Evolutionary conservation across 2,329 filamentous ascomycete genomes (phyloP).

Genomic region (Penicillium sp.): DNA sequence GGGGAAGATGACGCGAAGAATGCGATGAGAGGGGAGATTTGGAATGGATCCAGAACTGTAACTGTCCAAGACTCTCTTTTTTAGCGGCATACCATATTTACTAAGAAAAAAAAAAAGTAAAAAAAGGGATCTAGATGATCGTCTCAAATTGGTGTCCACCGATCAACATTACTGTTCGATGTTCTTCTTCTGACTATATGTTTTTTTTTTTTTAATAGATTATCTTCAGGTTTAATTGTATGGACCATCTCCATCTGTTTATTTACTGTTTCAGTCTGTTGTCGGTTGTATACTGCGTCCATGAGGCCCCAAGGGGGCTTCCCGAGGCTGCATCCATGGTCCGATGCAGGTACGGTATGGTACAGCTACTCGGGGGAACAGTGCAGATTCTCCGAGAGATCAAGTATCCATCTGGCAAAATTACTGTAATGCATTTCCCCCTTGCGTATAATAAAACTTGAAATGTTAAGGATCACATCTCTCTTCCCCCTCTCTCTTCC

Average conservation of each 20-base stretch:
- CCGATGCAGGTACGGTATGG: neutral
- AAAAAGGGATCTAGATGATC: conserved; percentile 18
- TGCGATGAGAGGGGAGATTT: conserved; percentile 7
- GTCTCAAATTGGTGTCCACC: conserved; percentile 14
- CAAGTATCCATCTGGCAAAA: neutral
- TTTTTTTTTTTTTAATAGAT: neutral
- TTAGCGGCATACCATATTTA: conserved; percentile 10
- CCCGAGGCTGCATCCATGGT: conserved; percentile 3
- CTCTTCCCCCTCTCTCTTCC: neutral
- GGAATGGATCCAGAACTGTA: conserved; percentile 7
- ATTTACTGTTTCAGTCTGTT: neutral
- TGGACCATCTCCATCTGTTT: neutral
- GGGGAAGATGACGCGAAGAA: conserved; percentile 10
- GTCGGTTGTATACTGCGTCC: neutral
- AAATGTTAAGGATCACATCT: neutral
- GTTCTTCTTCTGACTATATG: neutral
- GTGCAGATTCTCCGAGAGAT: too few species aligned
- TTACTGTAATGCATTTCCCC: neutral
- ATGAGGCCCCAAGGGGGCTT: neutral
- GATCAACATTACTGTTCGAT: conserved; percentile 5
- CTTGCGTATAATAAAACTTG: conserved; percentile 1
- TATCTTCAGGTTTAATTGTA: neutral
- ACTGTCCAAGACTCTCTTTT: neutral
- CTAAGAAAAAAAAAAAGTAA: conserved; percentile 3
- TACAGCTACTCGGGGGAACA: neutral